Conservation (phyloP, 2,329 filamentous ascomycete species). For the Ceratocystis cubensis region DNA sequence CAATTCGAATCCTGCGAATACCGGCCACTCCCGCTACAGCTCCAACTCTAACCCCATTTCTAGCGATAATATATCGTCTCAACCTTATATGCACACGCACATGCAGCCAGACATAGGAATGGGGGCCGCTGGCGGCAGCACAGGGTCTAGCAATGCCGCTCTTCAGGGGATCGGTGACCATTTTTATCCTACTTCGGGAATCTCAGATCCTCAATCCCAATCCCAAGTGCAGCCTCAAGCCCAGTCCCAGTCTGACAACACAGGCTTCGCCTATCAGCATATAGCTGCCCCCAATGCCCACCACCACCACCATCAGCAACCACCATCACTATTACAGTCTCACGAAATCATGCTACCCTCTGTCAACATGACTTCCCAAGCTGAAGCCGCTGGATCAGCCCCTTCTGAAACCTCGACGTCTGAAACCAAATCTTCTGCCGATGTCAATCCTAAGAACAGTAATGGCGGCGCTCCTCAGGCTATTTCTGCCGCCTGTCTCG, state of each 20-base stretch:
- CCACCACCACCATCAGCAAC: not conserved
- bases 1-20: not conserved
- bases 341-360: constrained; percentile 4
- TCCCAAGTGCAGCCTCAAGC: not conserved
- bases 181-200: not conserved
- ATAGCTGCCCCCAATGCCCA: not conserved
- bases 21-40: not conserved
- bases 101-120: not conserved
- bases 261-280: not conserved
- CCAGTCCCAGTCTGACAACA: not conserved
- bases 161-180: not conserved
- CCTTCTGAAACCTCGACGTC: not conserved
- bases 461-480: constrained; percentile 20
- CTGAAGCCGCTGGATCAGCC: not conserved
- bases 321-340: not conserved
- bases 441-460: not conserved
- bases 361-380: not conserved
- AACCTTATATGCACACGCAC: not conserved
- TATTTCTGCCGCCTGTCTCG: constrained; percentile 42
- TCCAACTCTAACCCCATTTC: not conserved
- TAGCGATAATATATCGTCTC: not conserved
- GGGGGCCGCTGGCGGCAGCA: not conserved
- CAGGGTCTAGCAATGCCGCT: not conserved
- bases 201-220: not conserved
- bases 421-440: not conserved